Conservation (phyloP, 2,329 filamentous ascomycete species). For the Aspergillus pseudoglaucus region DNA sequence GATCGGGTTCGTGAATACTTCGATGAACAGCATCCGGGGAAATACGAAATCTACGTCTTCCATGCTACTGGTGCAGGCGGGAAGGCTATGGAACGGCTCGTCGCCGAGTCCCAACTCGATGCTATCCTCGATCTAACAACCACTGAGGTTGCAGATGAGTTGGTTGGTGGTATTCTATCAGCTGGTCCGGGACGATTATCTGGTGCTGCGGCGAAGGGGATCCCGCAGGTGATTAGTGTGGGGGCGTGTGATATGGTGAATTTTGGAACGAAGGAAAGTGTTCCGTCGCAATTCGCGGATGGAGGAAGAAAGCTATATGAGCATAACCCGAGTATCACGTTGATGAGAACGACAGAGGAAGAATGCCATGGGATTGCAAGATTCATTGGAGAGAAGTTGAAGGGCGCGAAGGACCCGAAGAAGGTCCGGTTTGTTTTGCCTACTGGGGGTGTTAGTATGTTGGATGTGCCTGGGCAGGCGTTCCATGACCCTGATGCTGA, state of each 20-base stretch:
- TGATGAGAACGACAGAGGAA: constrained; percentile 57
- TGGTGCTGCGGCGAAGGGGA: constrained; percentile 50
- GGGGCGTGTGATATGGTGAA: constrained; percentile 58
- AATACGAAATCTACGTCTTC: constrained; percentile 58
- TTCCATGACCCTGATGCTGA: constrained; percentile 50
- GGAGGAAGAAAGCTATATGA: constrained; percentile 44
- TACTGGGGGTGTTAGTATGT: constrained; percentile 54
- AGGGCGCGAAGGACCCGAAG: constrained; percentile 31
- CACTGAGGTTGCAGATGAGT: constrained; percentile 59
- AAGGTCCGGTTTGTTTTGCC: constrained; percentile 55
- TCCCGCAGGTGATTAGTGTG: constrained; percentile 53
- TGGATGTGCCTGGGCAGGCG: constrained; percentile 48
- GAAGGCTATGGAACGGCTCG: constrained; percentile 60
- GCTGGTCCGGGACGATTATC: constrained; percentile 53
- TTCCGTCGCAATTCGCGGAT: constrained; percentile 49
- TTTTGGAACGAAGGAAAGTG: constrained; percentile 51
- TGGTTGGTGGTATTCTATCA: constrained; percentile 58
- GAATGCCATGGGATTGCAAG: constrained; percentile 52
- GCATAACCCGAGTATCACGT: constrained; percentile 61
- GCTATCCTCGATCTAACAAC: constrained; percentile 66
- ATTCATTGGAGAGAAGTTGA: constrained; percentile 52
- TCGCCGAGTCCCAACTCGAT: constrained; percentile 53
- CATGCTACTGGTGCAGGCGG: constrained; percentile 66
- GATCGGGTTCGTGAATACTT: constrained; percentile 50
- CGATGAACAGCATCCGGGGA: constrained; percentile 27